Conservation (phyloP, 306 rosid species). For the Medicago arabica region DNA sequence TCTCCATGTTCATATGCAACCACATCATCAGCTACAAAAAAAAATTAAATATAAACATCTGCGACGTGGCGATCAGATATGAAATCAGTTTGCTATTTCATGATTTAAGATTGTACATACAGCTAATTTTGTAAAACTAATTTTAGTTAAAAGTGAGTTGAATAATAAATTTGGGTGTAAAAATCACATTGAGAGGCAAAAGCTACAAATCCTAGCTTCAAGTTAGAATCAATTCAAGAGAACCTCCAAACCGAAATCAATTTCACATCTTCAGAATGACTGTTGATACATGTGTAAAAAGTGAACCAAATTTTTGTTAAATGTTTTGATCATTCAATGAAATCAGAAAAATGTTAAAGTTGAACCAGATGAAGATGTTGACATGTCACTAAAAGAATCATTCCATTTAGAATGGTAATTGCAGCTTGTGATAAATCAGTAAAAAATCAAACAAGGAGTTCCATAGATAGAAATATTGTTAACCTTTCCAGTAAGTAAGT, state of each 20-base stretch:
- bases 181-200: background rate
- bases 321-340: conserved; percentile 7
- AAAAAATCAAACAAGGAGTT: too few species aligned
- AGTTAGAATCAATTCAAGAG: background rate
- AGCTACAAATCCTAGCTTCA: background rate
- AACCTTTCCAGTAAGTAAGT: too few species aligned
- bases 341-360: conserved; percentile 18
- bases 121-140: background rate
- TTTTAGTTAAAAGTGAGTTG: background rate
- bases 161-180: background rate
- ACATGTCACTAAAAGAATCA: background rate
- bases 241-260: background rate
- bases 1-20: conserved; percentile 79
- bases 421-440: conserved; percentile 5
- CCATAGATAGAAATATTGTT: too few species aligned
- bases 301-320: too few species aligned
- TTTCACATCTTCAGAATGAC: background rate
- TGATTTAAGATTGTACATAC: conserved; percentile 23
- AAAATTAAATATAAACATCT: background rate
- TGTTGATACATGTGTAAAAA: background rate
- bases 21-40: conserved; percentile 80
- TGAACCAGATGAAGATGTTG: conserved; percentile 17
- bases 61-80: background rate
- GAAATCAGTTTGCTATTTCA: background rate
- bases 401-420: background rate